phyloP scores from a whole-genome alignment of 2,329 filamentous ascomycete genomes.

The Pseudogymnoascus pannorum region DNA sequence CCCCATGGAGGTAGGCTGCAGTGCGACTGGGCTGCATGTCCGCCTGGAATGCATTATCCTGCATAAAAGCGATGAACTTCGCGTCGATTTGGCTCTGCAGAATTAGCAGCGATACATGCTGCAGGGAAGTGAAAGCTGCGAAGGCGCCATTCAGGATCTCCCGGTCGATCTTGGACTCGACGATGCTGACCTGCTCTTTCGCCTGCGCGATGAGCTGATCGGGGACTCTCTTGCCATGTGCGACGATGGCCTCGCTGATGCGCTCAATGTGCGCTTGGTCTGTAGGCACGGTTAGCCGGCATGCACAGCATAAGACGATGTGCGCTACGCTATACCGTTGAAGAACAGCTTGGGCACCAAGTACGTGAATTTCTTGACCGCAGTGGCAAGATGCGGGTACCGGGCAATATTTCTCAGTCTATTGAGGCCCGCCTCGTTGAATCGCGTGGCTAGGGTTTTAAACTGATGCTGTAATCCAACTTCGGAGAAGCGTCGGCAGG shows the following conservation, averaged over 20 bases:
- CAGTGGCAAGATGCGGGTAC: constrained; percentile 41
- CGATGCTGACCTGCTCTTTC: constrained; percentile 21
- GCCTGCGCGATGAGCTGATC: constrained; percentile 17
- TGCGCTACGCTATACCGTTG: constrained; percentile 34
- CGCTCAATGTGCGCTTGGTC: constrained; percentile 7
- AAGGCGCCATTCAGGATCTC: constrained; percentile 20
- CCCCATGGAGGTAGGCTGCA: constrained; percentile 53
- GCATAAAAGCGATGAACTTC: constrained; percentile 30
- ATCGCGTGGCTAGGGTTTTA: constrained; percentile 40
- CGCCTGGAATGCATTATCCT: background rate
- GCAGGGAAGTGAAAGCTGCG: constrained; percentile 48
- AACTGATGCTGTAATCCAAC: constrained; percentile 45
- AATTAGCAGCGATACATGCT: constrained; percentile 57
- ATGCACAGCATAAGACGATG: background rate
- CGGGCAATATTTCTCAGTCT: constrained; percentile 42
- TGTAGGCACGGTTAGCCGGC: constrained; percentile 3
- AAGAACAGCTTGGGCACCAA: constrained; percentile 50
- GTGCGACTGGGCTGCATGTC: constrained; percentile 50
- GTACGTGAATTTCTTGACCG: constrained; percentile 54
- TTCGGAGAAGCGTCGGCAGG: constrained; percentile 42
- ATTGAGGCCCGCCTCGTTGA: constrained; percentile 41
- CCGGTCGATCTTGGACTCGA: constrained; percentile 18
- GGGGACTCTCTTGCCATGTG: background rate
- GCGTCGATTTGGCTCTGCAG: constrained; percentile 53
- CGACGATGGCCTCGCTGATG: constrained; percentile 8